Conservation (phyloP, 345 rosid genomes). For the Noccaea caerulescens region DNA sequence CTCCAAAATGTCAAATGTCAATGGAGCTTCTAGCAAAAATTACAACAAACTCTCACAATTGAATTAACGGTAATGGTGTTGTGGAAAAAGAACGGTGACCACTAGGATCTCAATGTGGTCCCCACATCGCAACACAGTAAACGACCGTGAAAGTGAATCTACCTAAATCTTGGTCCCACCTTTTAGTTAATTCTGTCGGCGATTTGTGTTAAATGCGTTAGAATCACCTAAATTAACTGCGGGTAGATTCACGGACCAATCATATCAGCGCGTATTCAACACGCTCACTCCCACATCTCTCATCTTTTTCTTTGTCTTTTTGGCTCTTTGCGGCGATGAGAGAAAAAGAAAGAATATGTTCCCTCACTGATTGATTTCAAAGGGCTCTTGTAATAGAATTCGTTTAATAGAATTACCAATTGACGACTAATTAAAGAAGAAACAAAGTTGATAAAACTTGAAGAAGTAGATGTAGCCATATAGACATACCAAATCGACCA, state of each 20-base stretch:
- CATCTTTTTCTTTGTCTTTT: background rate
- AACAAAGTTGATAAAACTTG: too few relatives aligned
- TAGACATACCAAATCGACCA: too few relatives aligned
- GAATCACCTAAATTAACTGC: background rate
- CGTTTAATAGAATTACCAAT: too few relatives aligned
- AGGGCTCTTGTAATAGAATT: too few relatives aligned
- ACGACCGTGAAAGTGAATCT: background rate
- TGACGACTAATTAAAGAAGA: too few relatives aligned
- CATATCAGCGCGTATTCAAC: slow-evolving; percentile 49
- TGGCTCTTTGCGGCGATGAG: slow-evolving; percentile 23
- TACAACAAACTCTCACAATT: background rate
- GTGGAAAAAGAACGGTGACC: slow-evolving; percentile 1
- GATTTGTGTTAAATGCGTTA: slow-evolving; percentile 24
- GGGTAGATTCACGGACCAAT: background rate
- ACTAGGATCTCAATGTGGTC: background rate
- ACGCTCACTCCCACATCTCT: slow-evolving; percentile 45
- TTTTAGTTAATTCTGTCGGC: slow-evolving; percentile 50
- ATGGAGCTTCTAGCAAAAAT: background rate
- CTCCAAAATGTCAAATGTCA: background rate
- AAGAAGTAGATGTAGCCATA: too few relatives aligned
- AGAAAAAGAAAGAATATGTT: slow-evolving; percentile 51
- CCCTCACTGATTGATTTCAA: slow-evolving; percentile 38
- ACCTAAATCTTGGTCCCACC: slow-evolving; percentile 19
- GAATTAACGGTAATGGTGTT: background rate
- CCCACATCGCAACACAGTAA: background rate